phyloP scores from a whole-genome alignment of 2,329 filamentous ascomycete genomes.

The Aspergillus uvarum region DNA sequence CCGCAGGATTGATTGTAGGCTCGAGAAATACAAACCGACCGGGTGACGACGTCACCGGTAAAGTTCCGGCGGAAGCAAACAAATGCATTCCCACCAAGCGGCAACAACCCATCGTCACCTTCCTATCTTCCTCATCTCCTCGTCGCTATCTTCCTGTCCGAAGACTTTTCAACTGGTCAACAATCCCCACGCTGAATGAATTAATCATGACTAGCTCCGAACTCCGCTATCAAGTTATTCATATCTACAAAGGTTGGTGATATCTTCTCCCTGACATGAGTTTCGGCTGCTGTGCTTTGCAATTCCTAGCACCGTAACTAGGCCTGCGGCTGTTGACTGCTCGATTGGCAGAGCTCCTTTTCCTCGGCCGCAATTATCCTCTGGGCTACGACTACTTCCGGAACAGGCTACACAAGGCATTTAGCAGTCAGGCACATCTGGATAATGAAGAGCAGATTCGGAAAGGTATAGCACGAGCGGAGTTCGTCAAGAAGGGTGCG shows the following conservation, averaged over 20 bases:
- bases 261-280: background rate
- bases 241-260: constrained; percentile 77
- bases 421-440: constrained; percentile 70
- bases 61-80: constrained; percentile 7
- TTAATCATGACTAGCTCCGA: constrained; percentile 49
- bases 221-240: constrained; percentile 75
- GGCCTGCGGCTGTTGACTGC: background rate
- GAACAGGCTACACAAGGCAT: constrained; percentile 78
- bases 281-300: background rate
- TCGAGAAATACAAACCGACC: background rate
- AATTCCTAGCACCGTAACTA: too few relatives aligned
- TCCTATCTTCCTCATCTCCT: background rate
- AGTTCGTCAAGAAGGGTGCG: constrained; percentile 87
- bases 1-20: too few relatives aligned
- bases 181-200: constrained; percentile 3
- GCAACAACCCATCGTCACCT: background rate
- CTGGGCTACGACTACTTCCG: constrained; percentile 81
- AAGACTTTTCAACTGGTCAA: background rate
- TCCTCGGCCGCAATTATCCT: constrained; percentile 82
- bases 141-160: background rate
- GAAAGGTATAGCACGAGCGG: constrained; percentile 71
- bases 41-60: constrained; percentile 8
- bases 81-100: background rate
- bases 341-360: constrained; percentile 68
- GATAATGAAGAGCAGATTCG: constrained; percentile 73